Evolutionary conservation across 2,329 filamentous ascomycete genomes (phyloP).

Genomic region (Pyrenophora graminea): DNA sequence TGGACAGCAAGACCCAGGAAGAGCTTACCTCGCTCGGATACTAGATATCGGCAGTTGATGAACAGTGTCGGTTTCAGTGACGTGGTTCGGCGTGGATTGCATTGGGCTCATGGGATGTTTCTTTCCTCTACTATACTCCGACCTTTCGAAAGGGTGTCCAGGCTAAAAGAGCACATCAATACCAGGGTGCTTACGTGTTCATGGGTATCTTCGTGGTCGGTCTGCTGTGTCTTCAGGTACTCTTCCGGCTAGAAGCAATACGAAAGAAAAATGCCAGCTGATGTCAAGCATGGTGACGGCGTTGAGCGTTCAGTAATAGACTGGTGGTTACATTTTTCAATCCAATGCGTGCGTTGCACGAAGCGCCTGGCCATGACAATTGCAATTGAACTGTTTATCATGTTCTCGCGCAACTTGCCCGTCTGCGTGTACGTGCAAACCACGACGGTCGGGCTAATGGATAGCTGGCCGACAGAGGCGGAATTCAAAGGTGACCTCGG

Average conservation of each 20-base stretch:
- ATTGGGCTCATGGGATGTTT: slow-evolving; percentile 47
- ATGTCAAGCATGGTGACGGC: slow-evolving; percentile 41
- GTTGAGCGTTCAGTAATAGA: slow-evolving; percentile 29
- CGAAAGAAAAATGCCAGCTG: slow-evolving; percentile 46
- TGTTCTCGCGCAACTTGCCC: not conserved
- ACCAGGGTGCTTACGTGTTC: slow-evolving; percentile 44
- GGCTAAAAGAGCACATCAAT: slow-evolving; percentile 46
- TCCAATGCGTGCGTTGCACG: slow-evolving; percentile 24
- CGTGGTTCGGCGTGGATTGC: slow-evolving; percentile 44
- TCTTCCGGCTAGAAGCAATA: slow-evolving; percentile 47
- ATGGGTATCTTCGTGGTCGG: slow-evolving; percentile 47
- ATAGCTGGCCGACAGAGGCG: slow-evolving; percentile 5
- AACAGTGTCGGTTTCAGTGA: slow-evolving; percentile 36
- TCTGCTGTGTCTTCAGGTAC: slow-evolving; percentile 43
- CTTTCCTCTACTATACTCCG: slow-evolving; percentile 45
- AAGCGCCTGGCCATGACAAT: not conserved
- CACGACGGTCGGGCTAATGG: slow-evolving; percentile 13
- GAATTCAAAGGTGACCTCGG: slow-evolving; percentile 36
- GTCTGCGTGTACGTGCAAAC: not conserved
- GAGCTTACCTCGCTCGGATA: slow-evolving; percentile 90
- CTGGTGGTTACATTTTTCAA: slow-evolving; percentile 22
- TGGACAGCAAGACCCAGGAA: slow-evolving; percentile 84
- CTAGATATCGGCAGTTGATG: slow-evolving; percentile 61
- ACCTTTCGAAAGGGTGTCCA: slow-evolving; percentile 44
- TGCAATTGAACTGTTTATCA: not conserved